phyloP scores from a whole-genome alignment of 1,284 basidiomycete genomes.

The Butyriboletus appendiculatus region DNA sequence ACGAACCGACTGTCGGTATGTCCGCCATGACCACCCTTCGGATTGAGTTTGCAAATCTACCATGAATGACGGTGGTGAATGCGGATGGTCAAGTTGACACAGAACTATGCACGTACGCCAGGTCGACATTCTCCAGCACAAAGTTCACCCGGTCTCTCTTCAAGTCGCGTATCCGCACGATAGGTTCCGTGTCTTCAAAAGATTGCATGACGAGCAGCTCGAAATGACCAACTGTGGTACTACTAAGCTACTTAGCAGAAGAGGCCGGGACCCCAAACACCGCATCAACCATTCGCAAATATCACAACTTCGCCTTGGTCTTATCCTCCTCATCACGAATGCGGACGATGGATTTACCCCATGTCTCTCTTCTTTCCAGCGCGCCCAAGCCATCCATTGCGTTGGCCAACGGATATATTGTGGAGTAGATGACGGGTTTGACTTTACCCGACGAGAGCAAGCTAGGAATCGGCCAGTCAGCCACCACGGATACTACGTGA shows the following conservation, averaged over 20 bases:
- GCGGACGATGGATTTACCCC: slow-evolving; percentile 86
- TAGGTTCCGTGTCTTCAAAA: slow-evolving; percentile 56
- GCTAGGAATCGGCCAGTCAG: slow-evolving; percentile 36
- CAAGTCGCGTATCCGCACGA: slow-evolving; percentile 76
- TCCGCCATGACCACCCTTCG: slow-evolving; percentile 94
- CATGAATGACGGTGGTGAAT: slow-evolving; percentile 32
- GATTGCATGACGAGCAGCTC: slow-evolving; percentile 28
- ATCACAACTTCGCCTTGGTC: slow-evolving; percentile 36
- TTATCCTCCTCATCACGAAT: slow-evolving; percentile 50
- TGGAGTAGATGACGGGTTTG: slow-evolving; percentile 74
- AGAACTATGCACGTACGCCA: slow-evolving; percentile 59
- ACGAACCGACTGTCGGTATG: slow-evolving; percentile 88
- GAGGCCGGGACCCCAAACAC: slow-evolving; percentile 28
- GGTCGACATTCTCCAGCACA: slow-evolving; percentile 89
- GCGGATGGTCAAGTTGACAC: neutral
- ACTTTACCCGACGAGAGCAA: slow-evolving; percentile 68
- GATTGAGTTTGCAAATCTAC: slow-evolving; percentile 82
- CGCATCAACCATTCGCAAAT: neutral
- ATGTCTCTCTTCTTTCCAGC: slow-evolving; percentile 83
- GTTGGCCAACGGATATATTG: slow-evolving; percentile 63
- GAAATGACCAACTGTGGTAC: neutral
- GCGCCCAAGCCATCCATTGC: slow-evolving; percentile 68
- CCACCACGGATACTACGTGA: neutral
- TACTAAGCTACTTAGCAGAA: slow-evolving; percentile 1
- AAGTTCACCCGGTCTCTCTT: slow-evolving; percentile 85